Base-by-base conservation (phyloP, 257 asterid species). In the Paulownia fortunei region DNA sequence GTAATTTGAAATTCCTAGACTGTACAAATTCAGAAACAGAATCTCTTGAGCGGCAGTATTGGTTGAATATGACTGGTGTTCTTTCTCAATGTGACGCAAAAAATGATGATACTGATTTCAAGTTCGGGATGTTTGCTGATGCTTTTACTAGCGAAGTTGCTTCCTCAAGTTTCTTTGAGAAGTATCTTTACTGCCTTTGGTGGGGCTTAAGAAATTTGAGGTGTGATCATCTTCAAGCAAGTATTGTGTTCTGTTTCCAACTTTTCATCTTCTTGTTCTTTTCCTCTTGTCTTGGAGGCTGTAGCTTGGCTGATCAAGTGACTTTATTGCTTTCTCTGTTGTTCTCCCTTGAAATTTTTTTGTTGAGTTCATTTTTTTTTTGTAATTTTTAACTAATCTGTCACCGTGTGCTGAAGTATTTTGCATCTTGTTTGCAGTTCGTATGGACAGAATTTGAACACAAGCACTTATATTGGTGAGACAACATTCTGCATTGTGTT, bases 161-260 rank as follows among this genome's bases (percentile, higher is more conserved):
- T 81, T 85, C 97, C 0, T 82, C 99, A 9, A 34, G 58, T 19
- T 93, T 92, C 86, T 4, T 87, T 13, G 89, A 89, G 74, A 93
- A 93, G 88, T 93, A 93, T 84, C 81, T 93, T 11, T 92, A 93
- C 80, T 90, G 98, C 87, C 97, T 96, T 26, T 96, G 99, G 99
- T 93, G 99, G 99, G 99, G 99, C 72, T 84, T 96, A 73, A 85
- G 98, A 81, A 96, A 96, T 80, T 83, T 96, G 87, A 93, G 99
- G 98, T 95, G 37, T 62, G 85, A 12, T 79, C 21, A 41, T 69
- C 37, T 41, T 16, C 13, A 5, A 18, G 51, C 13, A 32, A 8
- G 12, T 32, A 7, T 46, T 36, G 23, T 12, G 15, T 26, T 13
- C 19, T 36, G 13, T 76, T 54, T 60, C 1, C 16, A 11, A 7